Evolutionary conservation across 1,284 basidiomycete species (phyloP).

Genomic region (Rhizoctonia solani): DNA sequence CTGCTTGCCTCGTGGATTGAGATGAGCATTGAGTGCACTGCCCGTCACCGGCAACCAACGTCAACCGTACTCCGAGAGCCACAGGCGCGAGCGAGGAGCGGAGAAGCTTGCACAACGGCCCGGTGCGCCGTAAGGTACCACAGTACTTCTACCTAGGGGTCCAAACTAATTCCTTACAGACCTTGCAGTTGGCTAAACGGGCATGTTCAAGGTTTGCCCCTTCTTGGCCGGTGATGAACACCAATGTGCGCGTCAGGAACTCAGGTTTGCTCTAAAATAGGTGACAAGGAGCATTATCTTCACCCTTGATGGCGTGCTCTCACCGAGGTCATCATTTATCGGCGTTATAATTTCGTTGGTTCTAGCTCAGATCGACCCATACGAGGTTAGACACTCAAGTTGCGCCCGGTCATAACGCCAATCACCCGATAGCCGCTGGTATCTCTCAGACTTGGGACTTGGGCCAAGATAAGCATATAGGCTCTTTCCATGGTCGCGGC

Average conservation of each 20-base stretch:
- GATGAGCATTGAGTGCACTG: neutral
- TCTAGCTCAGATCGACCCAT: slow-evolving; percentile 22
- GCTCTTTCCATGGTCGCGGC: neutral
- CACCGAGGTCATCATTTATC: neutral
- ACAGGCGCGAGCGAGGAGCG: slow-evolving; percentile 13
- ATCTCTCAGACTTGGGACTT: neutral
- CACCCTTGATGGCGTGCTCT: slow-evolving; percentile 6
- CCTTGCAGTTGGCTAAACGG: neutral
- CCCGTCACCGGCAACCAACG: neutral
- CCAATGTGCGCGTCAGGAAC: neutral
- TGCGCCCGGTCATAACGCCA: neutral
- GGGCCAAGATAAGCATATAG: slow-evolving; percentile 21
- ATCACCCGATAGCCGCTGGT: slow-evolving; percentile 6
- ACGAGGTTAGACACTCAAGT: neutral
- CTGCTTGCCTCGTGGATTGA: neutral
- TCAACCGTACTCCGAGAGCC: neutral
- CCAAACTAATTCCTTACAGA: neutral
- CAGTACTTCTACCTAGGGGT: neutral
- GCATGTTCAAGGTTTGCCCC: neutral
- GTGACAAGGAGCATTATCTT: neutral
- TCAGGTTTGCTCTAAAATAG: neutral
- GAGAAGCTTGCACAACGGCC: slow-evolving; percentile 1
- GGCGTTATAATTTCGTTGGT: neutral
- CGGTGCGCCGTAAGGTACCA: neutral
- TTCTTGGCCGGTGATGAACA: neutral